phyloP scores from a whole-genome alignment of 371 early-diverging fungal genomes.

The Capillidium heterosporum region DNA sequence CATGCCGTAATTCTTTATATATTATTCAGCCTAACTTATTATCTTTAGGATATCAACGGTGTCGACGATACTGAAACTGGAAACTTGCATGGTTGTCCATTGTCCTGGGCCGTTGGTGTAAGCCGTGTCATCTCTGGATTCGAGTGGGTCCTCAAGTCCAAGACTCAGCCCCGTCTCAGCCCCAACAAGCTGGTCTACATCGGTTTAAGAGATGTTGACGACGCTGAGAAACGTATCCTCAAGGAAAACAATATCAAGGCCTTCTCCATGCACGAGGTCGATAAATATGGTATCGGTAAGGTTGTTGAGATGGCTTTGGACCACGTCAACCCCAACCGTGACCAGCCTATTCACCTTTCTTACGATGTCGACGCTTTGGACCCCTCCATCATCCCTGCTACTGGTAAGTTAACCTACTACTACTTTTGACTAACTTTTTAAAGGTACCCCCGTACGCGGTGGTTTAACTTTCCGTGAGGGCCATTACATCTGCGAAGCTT shows the following conservation, averaged over 20 bases:
- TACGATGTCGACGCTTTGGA: slow-evolving; percentile 95
- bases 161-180: slow-evolving; percentile 39
- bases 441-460: slow-evolving; percentile 88
- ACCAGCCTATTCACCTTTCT: slow-evolving; percentile 74
- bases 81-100: slow-evolving; percentile 91
- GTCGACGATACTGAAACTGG: slow-evolving; percentile 74
- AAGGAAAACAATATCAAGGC: slow-evolving; percentile 67
- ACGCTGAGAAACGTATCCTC: slow-evolving; percentile 64
- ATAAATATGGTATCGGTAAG: slow-evolving; percentile 81
- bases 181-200: slow-evolving; percentile 78
- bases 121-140: slow-evolving; percentile 33
- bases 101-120: slow-evolving; percentile 79
- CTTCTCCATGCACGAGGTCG: slow-evolving; percentile 92
- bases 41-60: slow-evolving; percentile 79
- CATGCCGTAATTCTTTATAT: slow-evolving; percentile 54
- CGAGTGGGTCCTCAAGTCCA: slow-evolving; percentile 38
- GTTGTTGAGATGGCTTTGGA: slow-evolving; percentile 91
- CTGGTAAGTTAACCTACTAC: slow-evolving; percentile 27
- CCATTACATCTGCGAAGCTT: slow-evolving; percentile 77
- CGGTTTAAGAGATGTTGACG: slow-evolving; percentile 89
- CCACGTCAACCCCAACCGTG: slow-evolving; percentile 60
- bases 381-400: slow-evolving; percentile 84
- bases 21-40: not conserved
- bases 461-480: slow-evolving; percentile 85
- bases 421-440: not conserved